Percentiles rank a stretch among this genome's conserved stretches.
These are phyloP conservation scores for Fomitopsis pinicola DNA, from an alignment of 1,284 basidiomycete species.

Conservation along the genomic window DNA sequence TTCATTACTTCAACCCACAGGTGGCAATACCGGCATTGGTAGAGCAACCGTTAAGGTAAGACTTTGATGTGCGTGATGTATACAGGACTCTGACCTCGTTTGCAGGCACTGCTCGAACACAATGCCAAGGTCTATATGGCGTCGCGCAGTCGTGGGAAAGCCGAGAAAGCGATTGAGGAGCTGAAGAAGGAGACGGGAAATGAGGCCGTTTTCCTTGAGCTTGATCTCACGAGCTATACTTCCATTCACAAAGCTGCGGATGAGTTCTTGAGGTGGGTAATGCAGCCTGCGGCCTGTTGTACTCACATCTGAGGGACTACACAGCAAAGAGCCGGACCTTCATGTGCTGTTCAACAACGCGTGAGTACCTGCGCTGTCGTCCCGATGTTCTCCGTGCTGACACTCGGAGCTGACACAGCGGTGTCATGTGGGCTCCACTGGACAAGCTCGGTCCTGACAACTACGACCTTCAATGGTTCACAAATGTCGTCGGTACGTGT, in stretches of 20 bases:
- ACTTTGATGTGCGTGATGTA: not conserved
- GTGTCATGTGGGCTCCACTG: constrained; percentile 4
- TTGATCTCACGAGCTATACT: constrained; percentile 45
- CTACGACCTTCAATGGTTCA: constrained; percentile 10
- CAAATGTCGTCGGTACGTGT: constrained; percentile 8
- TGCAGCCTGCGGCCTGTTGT: not conserved
- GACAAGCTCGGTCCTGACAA: constrained; percentile 8
- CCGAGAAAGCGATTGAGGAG: constrained; percentile 36
- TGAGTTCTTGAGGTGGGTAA: constrained; percentile 34
- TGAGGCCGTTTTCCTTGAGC: constrained; percentile 38
- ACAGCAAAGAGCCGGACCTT: constrained; percentile 7
- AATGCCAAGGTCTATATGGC: constrained; percentile 55
- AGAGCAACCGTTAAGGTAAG: constrained; percentile 3
- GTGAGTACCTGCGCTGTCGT: not conserved
- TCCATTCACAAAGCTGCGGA: constrained; percentile 34
- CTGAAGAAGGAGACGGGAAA: constrained; percentile 33
- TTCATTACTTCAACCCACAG: not conserved
- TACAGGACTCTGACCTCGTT: not conserved
- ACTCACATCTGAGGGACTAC: no score
- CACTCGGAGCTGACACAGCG: not conserved
- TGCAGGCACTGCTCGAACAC: constrained; percentile 23
- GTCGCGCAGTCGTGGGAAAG: constrained; percentile 36
- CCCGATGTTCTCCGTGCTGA: not conserved
- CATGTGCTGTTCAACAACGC: constrained; percentile 10
- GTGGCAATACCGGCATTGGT: constrained; percentile 5